Conservation (phyloP, 305 asterid species). For the Rubia occidens region DNA sequence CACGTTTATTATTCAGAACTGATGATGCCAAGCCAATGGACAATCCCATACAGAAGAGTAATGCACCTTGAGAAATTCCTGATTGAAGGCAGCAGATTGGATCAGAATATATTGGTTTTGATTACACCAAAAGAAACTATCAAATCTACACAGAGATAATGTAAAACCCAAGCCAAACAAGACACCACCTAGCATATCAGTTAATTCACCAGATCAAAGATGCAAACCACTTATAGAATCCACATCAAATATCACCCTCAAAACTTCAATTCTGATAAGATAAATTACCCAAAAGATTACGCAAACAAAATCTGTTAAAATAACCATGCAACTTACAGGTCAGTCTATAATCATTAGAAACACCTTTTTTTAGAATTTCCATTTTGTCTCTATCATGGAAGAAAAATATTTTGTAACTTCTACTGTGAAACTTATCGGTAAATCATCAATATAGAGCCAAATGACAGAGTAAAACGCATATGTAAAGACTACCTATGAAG, state of each 20-base stretch:
- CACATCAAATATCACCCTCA: background rate
- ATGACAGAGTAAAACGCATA: background rate
- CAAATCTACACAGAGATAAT: background rate
- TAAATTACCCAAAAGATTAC: background rate
- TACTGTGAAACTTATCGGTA: background rate
- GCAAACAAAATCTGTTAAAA: background rate
- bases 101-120: constrained; percentile 1
- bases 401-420: background rate
- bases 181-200: background rate
- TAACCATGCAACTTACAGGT: background rate
- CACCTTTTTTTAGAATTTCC: background rate
- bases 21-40: constrained; percentile 58
- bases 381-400: background rate
- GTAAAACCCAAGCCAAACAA: constrained; percentile 1
- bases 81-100: constrained; percentile 22
- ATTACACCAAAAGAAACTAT: background rate
- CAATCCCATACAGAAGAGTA: constrained; percentile 57
- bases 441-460: background rate
- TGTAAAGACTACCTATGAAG: background rate
- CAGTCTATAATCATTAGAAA: background rate
- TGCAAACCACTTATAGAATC: background rate
- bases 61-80: constrained; percentile 45
- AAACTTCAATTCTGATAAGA: background rate
- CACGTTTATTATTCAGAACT: constrained; percentile 41
- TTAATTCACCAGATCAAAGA: background rate